Evolutionary conservation across 345 rosid species (phyloP).

Genomic region (Euphorbia pulcherrima): DNA sequence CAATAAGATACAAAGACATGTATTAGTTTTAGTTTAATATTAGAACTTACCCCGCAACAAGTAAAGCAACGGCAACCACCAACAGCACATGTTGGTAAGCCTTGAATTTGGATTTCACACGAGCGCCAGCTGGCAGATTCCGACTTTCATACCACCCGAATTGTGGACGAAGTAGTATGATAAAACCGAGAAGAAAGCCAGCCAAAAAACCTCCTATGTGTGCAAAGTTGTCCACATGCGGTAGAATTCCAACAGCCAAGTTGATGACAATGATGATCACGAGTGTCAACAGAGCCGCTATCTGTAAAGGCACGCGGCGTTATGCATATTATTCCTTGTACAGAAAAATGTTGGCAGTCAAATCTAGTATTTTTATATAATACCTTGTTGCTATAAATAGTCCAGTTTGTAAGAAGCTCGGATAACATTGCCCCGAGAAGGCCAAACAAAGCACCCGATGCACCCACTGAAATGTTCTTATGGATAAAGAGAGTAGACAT

Average conservation of each 20-base stretch:
- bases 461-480: conserved; percentile 86
- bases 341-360: background rate
- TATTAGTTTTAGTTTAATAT: background rate
- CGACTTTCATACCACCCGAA: conserved; percentile 65
- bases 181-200: conserved; percentile 78
- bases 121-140: conserved; percentile 42
- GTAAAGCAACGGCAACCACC: conserved; percentile 39
- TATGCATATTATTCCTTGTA: background rate
- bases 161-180: conserved; percentile 81
- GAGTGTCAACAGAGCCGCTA: conserved; percentile 69
- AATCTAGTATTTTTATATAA: background rate
- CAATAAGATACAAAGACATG: too few species aligned
- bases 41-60: conserved; percentile 55
- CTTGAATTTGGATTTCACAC: conserved; percentile 61
- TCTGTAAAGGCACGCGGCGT: conserved; percentile 37
- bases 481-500: conserved; percentile 66
- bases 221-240: conserved; percentile 90
- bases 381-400: conserved; percentile 77
- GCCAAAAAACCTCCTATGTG: conserved; percentile 83
- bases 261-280: conserved; percentile 58
- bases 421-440: conserved; percentile 96
- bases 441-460: conserved; percentile 98
- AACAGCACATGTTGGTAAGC: conserved; percentile 65
- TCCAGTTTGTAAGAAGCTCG: conserved; percentile 87
- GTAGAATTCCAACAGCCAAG: conserved; percentile 82